Percentiles rank a stretch among this genome's conserved stretches.
These are phyloP conservation scores for Calonectria leucothoes DNA, from an alignment of 2,329 filamentous ascomycete species.

Conservation along the genomic window DNA sequence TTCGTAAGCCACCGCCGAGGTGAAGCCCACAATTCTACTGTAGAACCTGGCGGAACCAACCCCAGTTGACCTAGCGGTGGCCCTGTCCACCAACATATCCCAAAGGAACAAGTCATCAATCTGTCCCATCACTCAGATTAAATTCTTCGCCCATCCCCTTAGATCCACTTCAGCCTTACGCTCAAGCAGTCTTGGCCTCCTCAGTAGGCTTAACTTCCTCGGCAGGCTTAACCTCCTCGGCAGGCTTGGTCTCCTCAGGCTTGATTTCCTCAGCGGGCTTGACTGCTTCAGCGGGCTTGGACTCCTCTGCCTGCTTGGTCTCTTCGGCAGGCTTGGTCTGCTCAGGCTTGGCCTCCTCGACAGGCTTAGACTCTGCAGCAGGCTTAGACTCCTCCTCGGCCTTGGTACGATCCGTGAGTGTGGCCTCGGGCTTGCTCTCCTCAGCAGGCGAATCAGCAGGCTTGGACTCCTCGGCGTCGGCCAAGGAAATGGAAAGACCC, in stretches of 20 bases:
- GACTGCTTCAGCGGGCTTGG: background rate
- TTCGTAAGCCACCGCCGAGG: background rate
- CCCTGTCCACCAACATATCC: slow-evolving; percentile 4
- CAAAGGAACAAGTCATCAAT: background rate
- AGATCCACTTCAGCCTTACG: background rate
- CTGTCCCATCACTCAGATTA: background rate
- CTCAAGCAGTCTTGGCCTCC: slow-evolving; percentile 18
- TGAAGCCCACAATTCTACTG: slow-evolving; percentile 13
- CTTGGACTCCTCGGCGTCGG: slow-evolving; percentile 23
- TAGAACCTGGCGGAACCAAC: slow-evolving; percentile 5
- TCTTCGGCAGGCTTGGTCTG: slow-evolving; percentile 24
- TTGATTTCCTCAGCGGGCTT: slow-evolving; percentile 7
- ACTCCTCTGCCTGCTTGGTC: background rate
- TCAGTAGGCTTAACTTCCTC: slow-evolving; percentile 14
- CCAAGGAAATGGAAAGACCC: slow-evolving; percentile 47
- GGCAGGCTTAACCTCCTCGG: slow-evolving; percentile 2
- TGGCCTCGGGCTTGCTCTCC: slow-evolving; percentile 12
- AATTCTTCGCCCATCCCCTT: background rate
- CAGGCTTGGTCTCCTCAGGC: slow-evolving; percentile 12
- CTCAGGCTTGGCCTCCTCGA: slow-evolving; percentile 17
- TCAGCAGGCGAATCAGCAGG: slow-evolving; percentile 30
- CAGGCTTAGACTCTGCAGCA: background rate
- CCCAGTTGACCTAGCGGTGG: background rate
- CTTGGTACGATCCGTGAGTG: slow-evolving; percentile 17
- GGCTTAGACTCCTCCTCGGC: slow-evolving; percentile 22